A percentile compares a stretch with the other conserved stretches of the same genome.
phyloP scores from a whole-genome alignment of 2,329 filamentous ascomycete species.

The Alternaria arborescens region DNA sequence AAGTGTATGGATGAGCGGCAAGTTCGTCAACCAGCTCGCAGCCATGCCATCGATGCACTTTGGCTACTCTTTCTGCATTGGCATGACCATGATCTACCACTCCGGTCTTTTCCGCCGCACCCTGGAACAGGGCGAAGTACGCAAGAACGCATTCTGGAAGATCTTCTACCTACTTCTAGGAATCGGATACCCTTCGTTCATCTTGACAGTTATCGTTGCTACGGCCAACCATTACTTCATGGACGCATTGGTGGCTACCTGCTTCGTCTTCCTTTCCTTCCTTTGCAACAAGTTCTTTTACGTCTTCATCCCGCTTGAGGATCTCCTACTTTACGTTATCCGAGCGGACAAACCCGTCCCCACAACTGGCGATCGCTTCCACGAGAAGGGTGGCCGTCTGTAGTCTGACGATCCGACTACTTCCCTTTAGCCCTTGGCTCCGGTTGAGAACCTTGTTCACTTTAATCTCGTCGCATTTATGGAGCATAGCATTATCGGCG shows the following conservation, averaged over 20 bases:
- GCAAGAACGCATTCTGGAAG: conserved; percentile 55
- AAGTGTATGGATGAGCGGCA: conserved; percentile 57
- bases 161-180: conserved; percentile 58
- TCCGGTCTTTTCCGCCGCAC: conserved; percentile 58
- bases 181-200: conserved; percentile 62
- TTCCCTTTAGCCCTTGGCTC: conserved; percentile 2
- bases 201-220: conserved; percentile 66
- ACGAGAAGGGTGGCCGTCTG: conserved; percentile 46
- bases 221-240: conserved; percentile 71
- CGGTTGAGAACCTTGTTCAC: not conserved
- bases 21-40: conserved; percentile 57
- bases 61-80: conserved; percentile 64
- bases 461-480: conserved; percentile 10
- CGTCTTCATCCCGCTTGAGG: conserved; percentile 61
- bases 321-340: conserved; percentile 58
- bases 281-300: conserved; percentile 60
- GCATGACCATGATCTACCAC: conserved; percentile 62
- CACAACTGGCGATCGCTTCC: conserved; percentile 60
- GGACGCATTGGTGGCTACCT: conserved; percentile 61
- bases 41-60: conserved; percentile 64
- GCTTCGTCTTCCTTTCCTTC: conserved; percentile 60
- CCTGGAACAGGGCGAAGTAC: conserved; percentile 53
- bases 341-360: conserved; percentile 64
- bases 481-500: conserved; percentile 8
- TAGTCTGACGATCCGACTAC: conserved; percentile 16